A percentile compares a stretch with the other conserved stretches of the same genome.
Evolutionary conservation across 257 asterid genomes (phyloP).

Genomic region (Gentiana straminea): DNA sequence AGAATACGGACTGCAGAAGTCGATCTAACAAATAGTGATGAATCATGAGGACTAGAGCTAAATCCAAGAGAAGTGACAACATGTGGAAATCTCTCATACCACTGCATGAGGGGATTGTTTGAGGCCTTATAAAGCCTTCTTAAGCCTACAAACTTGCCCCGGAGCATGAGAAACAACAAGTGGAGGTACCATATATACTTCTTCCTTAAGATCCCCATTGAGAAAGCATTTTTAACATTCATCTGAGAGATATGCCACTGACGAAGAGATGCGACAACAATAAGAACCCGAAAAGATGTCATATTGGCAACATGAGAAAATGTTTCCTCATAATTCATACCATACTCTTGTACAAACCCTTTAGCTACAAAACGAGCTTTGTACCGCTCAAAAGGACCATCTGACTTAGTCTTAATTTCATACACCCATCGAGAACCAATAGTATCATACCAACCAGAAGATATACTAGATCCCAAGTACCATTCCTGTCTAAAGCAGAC

Average conservation of each 20-base stretch:
- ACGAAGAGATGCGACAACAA: background rate
- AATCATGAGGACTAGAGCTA: background rate
- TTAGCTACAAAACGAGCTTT: constrained; percentile 5
- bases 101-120: background rate
- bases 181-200: too few species aligned
- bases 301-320: constrained; percentile 3
- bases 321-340: constrained; percentile 7
- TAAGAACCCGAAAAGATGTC: background rate
- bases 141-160: too few species aligned
- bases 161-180: too few species aligned
- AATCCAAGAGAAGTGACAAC: background rate
- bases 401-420: constrained; percentile 1
- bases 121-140: too few species aligned
- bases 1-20: background rate
- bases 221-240: too few species aligned
- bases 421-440: constrained; percentile 7
- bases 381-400: constrained; percentile 3
- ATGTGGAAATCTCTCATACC: background rate
- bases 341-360: background rate
- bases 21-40: background rate
- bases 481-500: background rate
- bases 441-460: background rate
- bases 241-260: too few species aligned
- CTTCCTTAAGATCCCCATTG: too few species aligned
- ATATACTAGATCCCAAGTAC: constrained; percentile 3